A percentile compares a stretch with the other conserved stretches of the same genome.
Evolutionary conservation across 768 basidiomycete species (phyloP).

Genomic region (Termitomyces sp.): DNA sequence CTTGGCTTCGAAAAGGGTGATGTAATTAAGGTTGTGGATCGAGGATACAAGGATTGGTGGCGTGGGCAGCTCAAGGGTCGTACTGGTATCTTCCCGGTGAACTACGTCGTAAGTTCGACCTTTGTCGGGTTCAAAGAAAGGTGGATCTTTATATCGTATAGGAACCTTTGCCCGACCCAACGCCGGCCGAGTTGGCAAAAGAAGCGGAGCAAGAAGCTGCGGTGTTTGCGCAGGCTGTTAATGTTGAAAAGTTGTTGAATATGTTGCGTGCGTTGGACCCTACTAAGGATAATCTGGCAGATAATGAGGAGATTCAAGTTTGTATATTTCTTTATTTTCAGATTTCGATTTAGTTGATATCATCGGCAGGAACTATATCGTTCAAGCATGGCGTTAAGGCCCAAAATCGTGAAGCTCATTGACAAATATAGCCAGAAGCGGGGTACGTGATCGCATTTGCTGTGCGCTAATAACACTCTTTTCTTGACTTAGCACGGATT

Average conservation of each 20-base stretch:
- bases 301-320: constrained; percentile 87
- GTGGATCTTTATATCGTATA: constrained; percentile 20
- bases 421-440: constrained; percentile 97
- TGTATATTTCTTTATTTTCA: constrained; percentile 8
- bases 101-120: constrained; percentile 73
- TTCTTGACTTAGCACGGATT: constrained; percentile 1
- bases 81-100: constrained; percentile 95
- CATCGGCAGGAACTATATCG: constrained; percentile 76
- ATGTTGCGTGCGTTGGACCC: constrained; percentile 74
- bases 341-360: not conserved
- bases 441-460: constrained; percentile 24
- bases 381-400: constrained; percentile 81
- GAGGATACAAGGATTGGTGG: constrained; percentile 97
- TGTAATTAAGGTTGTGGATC: constrained; percentile 90
- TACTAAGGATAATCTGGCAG: constrained; percentile 76
- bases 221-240: constrained; percentile 82
- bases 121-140: not conserved
- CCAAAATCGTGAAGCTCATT: constrained; percentile 94
- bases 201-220: constrained; percentile 87
- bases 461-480: constrained; percentile 18
- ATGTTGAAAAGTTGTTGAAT: constrained; percentile 74
- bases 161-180: constrained; percentile 86
- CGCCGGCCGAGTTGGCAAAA: constrained; percentile 62
- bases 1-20: constrained; percentile 90
- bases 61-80: constrained; percentile 84